Evolutionary conservation across 768 basidiomycete genomes (phyloP).

Genomic region (Amanita rimosa): DNA sequence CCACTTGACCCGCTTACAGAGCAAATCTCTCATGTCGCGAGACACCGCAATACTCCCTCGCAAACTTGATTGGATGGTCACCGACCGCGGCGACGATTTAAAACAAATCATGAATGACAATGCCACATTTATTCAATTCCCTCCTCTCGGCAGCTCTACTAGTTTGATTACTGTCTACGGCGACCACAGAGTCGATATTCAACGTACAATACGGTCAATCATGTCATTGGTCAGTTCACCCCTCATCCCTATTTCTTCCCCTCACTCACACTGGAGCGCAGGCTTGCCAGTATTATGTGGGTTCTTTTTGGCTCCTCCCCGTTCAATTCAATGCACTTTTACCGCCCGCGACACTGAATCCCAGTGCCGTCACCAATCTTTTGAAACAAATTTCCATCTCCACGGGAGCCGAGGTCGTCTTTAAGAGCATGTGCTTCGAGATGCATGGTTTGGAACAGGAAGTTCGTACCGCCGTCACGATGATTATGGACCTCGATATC

Average conservation of each 20-base stretch:
- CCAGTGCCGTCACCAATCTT: conserved; percentile 71
- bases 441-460: conserved; percentile 91
- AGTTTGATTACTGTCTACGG: conserved; percentile 92
- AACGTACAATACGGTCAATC: conserved; percentile 84
- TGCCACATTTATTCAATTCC: conserved; percentile 91
- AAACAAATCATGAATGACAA: conserved; percentile 93
- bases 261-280: conserved; percentile 17
- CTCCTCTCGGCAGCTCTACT: conserved; percentile 83
- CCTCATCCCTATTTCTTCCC: background rate
- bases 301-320: conserved; percentile 95
- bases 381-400: conserved; percentile 79
- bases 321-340: conserved; percentile 88
- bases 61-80: conserved; percentile 97
- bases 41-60: conserved; percentile 93
- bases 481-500: conserved; percentile 85
- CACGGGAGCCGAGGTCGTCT: conserved; percentile 90
- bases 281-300: conserved; percentile 94
- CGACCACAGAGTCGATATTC: conserved; percentile 88
- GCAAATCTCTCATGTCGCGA: conserved; percentile 79
- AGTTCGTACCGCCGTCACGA: conserved; percentile 73
- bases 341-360: conserved; percentile 71
- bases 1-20: conserved; percentile 31
- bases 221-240: conserved; percentile 76
- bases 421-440: conserved; percentile 97
- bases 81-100: conserved; percentile 91